These are phyloP conservation scores for Macrolepiota albuminosa DNA, from an alignment of 768 basidiomycete genomes.

Conservation along the genomic window DNA sequence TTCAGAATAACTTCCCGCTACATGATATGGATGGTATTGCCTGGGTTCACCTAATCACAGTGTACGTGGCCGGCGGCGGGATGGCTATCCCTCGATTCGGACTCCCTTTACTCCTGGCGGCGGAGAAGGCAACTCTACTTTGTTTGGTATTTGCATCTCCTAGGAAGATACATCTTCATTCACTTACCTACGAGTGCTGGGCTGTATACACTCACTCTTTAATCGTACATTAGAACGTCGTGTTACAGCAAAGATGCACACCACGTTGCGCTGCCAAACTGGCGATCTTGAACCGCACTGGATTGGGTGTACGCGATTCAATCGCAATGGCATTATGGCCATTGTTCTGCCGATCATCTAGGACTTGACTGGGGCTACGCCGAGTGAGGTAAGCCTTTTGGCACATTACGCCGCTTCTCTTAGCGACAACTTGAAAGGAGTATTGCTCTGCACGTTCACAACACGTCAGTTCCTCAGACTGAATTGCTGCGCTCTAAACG, in stretches of 20 bases:
- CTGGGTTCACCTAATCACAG: background rate
- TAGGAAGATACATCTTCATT: conserved; percentile 1
- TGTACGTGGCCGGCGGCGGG: background rate
- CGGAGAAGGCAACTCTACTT: conserved; percentile 1
- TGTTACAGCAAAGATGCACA: background rate
- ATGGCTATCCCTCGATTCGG: background rate
- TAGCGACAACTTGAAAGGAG: conserved; percentile 1
- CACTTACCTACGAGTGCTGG: background rate
- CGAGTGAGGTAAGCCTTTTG: conserved; percentile 1
- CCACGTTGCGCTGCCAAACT: background rate
- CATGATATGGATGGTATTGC: background rate
- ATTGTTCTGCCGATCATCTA: background rate
- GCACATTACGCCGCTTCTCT: background rate
- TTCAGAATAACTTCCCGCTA: conserved; percentile 2
- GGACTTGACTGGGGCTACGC: background rate
- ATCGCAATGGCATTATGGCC: background rate
- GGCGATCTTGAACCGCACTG: background rate
- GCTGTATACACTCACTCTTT: background rate
- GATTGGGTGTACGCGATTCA: background rate
- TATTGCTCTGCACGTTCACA: background rate
- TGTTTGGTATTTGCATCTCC: background rate
- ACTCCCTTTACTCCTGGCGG: background rate
- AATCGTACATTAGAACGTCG: background rate
- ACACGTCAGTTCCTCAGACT: background rate
- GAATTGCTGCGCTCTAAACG: background rate